Evolutionary conservation across 169 alveolate species (phyloP), one percentile per base, ranked within the genome.

Genomic region (Cryptosporidium bovis): DNA sequence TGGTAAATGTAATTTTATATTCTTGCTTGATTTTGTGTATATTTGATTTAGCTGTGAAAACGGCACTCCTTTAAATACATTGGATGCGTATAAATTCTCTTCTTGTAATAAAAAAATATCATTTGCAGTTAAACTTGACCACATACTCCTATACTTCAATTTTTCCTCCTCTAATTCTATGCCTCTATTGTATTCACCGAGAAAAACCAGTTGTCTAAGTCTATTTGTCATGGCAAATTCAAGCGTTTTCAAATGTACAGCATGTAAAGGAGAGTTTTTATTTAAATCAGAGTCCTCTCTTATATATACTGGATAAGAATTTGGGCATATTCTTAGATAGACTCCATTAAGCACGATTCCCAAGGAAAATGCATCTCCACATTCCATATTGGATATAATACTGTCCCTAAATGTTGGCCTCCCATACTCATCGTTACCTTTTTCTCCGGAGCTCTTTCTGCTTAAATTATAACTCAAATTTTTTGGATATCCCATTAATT

Each of bases 291-390:
- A 15, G 50, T 77, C 71, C 2, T 18, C 36, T 12, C 87, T 55
- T 34, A 77, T 13, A n/a, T 77, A 77, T 58, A 60, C 71, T 10
- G 87, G 87, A 60, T 77, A 77, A 16, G 64, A 29, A 20, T 58
- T 56, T 46, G 87, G 87, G 24, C 87, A 77, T 2, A 77, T n/a
- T 40, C 87, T 77, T 18, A 77, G 15, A 60, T 60, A 77, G 0
- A 77, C 69, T 44, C 87, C 87, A 46, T 77, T 77, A 5, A 77
- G 7, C 16, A 46, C 87, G 7, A 77, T 56, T 40, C 87, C 87
- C 64, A 77, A 46, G 10, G 87, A 24, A 56, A 60, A 77, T 16
- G 60, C 51, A 15, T 77, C 77, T 3, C 16, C 40, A 29, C 87
- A 77, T 13, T 77, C 71, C 31, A 29, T 40, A 3, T 56, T 24